Conservation (phyloP, 805 yeast genomes). For the Wickerhamiella shivajii region DNA sequence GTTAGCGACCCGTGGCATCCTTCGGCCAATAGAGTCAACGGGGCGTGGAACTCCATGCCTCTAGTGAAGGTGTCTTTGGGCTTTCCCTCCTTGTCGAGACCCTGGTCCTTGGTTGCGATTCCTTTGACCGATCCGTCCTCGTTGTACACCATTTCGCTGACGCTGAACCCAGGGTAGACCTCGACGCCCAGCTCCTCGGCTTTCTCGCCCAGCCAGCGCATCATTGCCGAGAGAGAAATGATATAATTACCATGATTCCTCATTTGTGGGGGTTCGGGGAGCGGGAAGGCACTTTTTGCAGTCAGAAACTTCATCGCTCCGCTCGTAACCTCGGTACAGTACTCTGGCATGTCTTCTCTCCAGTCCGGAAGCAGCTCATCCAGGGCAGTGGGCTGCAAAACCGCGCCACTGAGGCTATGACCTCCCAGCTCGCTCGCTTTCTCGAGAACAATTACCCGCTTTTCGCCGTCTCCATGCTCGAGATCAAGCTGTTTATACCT, state of each 20-base stretch:
- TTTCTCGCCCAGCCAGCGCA: conserved; percentile 64
- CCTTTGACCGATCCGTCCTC: conserved; percentile 52
- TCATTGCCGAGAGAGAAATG: conserved; percentile 69
- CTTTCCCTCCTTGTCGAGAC: conserved; percentile 55
- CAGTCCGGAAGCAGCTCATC: conserved; percentile 66
- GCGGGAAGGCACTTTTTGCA: conserved; percentile 42
- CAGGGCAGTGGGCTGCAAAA: conserved; percentile 78
- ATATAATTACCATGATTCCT: conserved; percentile 70
- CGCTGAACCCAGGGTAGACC: conserved; percentile 80
- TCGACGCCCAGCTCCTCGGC: conserved; percentile 95
- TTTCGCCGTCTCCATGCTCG: conserved; percentile 43
- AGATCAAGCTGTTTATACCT: conserved; percentile 70
- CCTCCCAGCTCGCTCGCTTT: conserved; percentile 89
- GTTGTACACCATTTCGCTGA: conserved; percentile 59
- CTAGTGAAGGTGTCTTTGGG: conserved; percentile 81
- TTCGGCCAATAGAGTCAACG: conserved; percentile 81
- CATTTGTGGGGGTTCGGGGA: conserved; percentile 94
- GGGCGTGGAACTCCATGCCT: conserved; percentile 93
- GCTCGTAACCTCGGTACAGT: conserved; percentile 56
- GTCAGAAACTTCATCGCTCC: conserved; percentile 65
- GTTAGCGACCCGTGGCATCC: conserved; percentile 97
- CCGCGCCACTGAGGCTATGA: conserved; percentile 88
- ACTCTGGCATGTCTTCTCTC: conserved; percentile 33
- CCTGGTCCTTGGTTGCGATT: conserved; percentile 90
- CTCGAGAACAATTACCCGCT: conserved; percentile 79